Evolutionary conservation across 1,284 basidiomycete genomes (phyloP).

Genomic region (Ustilago curta): DNA sequence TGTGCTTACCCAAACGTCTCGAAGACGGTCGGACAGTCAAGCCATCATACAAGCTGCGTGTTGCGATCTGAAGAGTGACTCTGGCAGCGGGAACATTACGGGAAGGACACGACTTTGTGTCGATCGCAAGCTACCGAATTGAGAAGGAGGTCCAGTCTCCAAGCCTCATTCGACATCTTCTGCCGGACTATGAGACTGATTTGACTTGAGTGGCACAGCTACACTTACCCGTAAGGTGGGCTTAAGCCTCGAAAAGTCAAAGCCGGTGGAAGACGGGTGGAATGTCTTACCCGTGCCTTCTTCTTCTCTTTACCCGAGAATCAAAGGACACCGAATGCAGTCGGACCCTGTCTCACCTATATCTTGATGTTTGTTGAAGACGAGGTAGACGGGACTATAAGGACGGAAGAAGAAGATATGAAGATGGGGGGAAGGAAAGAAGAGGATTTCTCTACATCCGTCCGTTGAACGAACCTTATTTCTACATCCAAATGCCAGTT

Average conservation of each 20-base stretch:
- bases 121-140: too few species aligned
- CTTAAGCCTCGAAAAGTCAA: not conserved
- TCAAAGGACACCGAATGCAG: constrained; percentile 2
- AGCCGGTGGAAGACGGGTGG: constrained; percentile 4
- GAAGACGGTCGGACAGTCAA: too few species aligned
- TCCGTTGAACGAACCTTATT: constrained; percentile 19
- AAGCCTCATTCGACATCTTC: too few species aligned
- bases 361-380: not conserved
- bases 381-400: not conserved
- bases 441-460: constrained; percentile 8
- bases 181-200: not conserved
- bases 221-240: constrained; percentile 1
- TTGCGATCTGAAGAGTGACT: too few species aligned
- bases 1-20: too few species aligned
- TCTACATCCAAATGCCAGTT: constrained; percentile 21
- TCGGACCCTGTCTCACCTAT: constrained; percentile 5
- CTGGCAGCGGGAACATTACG: too few species aligned
- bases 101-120: too few species aligned
- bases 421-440: constrained; percentile 7
- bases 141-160: too few species aligned
- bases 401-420: not conserved
- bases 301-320: constrained; percentile 2
- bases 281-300: constrained; percentile 17
- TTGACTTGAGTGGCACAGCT: not conserved
- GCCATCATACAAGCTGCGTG: too few species aligned